Percentiles rank a stretch among this genome's conserved stretches.
Conservation (phyloP, 2,329 filamentous ascomycete genomes). For the Canariomyces notabilis region DNA sequence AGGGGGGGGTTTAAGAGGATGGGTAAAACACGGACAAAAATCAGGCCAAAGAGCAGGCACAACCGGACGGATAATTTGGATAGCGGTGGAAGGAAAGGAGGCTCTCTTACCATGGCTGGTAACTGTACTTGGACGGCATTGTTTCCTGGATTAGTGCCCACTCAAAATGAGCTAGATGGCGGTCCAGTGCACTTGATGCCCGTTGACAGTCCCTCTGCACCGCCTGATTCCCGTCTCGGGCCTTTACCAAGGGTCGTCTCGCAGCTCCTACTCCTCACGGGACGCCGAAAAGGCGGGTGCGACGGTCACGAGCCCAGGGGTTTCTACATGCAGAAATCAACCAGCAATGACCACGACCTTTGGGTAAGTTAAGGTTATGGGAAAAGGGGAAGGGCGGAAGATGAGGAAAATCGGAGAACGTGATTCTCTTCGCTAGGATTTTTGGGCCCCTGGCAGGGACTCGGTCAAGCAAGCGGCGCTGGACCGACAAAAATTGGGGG, state of each 20-base stretch:
- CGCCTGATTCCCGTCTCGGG: constrained; percentile 2
- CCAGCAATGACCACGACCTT: constrained; percentile 15
- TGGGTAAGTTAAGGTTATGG: constrained; percentile 1
- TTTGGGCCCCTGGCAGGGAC: constrained; percentile 12
- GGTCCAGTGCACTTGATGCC: constrained; percentile 7
- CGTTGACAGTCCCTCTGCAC: no score
- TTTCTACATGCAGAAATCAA: constrained; percentile 23
- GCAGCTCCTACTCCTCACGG: constrained; percentile 22
- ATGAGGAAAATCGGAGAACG: not conserved
- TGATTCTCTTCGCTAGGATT: constrained; percentile 10
- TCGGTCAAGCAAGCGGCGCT: constrained; percentile 2
- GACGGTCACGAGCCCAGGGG: constrained; percentile 15
- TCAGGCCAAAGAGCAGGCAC: not conserved
- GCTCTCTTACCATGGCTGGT: constrained; percentile 25
- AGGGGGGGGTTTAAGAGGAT: constrained; percentile 1
- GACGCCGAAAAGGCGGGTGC: constrained; percentile 24
- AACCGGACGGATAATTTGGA: not conserved
- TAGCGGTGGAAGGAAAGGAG: not conserved
- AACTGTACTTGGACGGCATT: constrained; percentile 25
- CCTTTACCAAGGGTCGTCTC: constrained; percentile 9
- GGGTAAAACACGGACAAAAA: not conserved
- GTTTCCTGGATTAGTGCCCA: constrained; percentile 14
- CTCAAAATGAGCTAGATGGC: constrained; percentile 7
- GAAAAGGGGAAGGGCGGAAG: constrained; percentile 1
- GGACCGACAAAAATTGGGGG: constrained; percentile 14